These are phyloP conservation scores for Chloromonas sp. DNA, from an alignment of 163 green algal genomes.

Conservation along the genomic window DNA sequence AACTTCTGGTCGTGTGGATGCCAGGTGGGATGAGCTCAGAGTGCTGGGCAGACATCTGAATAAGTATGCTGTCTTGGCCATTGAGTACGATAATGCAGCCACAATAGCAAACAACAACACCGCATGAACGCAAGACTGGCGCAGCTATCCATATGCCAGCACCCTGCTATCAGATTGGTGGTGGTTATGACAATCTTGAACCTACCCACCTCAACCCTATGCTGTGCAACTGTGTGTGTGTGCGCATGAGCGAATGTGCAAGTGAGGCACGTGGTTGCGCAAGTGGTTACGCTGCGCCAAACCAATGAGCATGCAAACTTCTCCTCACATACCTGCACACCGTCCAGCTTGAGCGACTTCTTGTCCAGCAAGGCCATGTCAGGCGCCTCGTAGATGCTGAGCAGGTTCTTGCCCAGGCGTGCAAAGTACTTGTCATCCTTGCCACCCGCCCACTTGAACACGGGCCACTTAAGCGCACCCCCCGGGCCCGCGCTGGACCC, in stretches of 20 bases:
- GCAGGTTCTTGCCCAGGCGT: slow-evolving; percentile 38
- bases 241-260: no score
- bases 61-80: no score
- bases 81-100: no score
- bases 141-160: no score
- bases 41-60: not conserved
- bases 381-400: slow-evolving; percentile 75
- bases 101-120: no score
- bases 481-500: slow-evolving; percentile 10
- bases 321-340: slow-evolving; percentile 38
- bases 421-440: slow-evolving; percentile 61
- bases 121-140: no score
- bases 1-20: not conserved
- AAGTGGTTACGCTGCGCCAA: not conserved
- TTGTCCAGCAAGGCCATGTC: slow-evolving; percentile 86
- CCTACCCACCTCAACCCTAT: no score
- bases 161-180: no score
- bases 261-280: no score
- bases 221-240: no score
- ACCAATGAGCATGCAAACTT: not conserved
- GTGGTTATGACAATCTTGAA: no score
- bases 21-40: not conserved
- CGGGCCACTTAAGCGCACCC: slow-evolving; percentile 70
- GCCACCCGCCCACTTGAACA: slow-evolving; percentile 87
- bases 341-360: slow-evolving; percentile 86